Base-by-base conservation (phyloP, 2,329 filamentous ascomycete genomes). In the Elsinoe australis region DNA sequence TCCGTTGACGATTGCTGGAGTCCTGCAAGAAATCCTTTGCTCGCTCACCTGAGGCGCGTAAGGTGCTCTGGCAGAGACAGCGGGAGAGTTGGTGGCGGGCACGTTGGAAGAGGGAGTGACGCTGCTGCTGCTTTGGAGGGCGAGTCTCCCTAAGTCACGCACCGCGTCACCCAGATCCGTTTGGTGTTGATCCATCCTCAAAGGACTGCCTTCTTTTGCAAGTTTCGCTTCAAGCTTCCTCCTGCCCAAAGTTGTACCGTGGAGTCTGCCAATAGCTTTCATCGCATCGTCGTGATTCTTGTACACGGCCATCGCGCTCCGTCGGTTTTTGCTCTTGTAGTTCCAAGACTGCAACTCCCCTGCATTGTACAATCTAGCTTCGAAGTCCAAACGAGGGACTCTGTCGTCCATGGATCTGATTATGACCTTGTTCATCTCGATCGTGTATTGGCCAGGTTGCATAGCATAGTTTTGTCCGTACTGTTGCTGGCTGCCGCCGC, bases 201-300 rank as follows among this genome's bases (percentile, higher is more conserved):
- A 12, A 5, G 17, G 39, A 19, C 10, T 21, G 14, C 39, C 39
- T 32, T 44, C 39, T 19, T 44, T 44, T 4, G 39, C 39, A 44
- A 44, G 6, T 14, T 15, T 24, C 3, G 39, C 39, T 31, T 32
- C 21, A 24, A 44, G 29, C 26, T 9, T 29, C 26, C 26, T 44
- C 24, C 24, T 32, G 39, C 39, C 39, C 28, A 44, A 44, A 6
- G 14, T 44, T 26, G 28, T 26, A 19, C 39, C 39, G n/a, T 44
- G n/a, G 14, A 44, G 26, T 26, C 21, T 32, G 7, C 24, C 32
- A 4, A 44, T 14, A 8, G 39, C 39, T 9, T 15, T 17, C 4
- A 15, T 17, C 17, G 39, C 39, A 14, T 12, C 14, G 28, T 2
- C 10, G 18, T 29, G 7, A 21, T 18, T 19, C 5, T 39, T 19